A percentile compares a stretch with the other conserved stretches of the same genome.
phyloP scores from a whole-genome alignment of 1,284 basidiomycete species.

The Hemileia vastatrix region DNA sequence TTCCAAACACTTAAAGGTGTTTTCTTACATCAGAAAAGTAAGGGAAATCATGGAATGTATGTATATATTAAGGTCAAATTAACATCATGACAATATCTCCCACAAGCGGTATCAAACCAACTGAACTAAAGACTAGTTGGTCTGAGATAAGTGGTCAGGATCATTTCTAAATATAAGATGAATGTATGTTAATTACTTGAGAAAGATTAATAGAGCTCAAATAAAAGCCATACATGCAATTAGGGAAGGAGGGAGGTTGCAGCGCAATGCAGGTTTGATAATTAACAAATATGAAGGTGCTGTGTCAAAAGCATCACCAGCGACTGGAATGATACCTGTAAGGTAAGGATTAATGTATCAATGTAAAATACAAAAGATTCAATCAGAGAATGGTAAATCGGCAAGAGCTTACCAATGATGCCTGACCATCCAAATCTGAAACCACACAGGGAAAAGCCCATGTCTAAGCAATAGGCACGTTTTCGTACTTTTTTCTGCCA shows the following conservation, averaged over 20 bases:
- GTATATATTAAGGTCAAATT: background rate
- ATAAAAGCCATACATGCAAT: conserved; percentile 15
- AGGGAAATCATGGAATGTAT: background rate
- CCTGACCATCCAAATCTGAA: conserved; percentile 42
- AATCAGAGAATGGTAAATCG: too few relatives aligned
- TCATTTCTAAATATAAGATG: too few relatives aligned
- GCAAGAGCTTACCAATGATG: conserved; percentile 17
- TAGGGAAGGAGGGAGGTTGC: conserved; percentile 23
- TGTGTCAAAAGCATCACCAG: conserved; percentile 21
- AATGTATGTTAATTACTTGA: background rate
- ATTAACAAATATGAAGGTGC: conserved; percentile 22
- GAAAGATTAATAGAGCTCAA: conserved; percentile 2
- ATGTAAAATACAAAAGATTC: too few relatives aligned
- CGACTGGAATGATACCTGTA: conserved; percentile 31
- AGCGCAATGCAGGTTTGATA: conserved; percentile 20
- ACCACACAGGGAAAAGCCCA: conserved; percentile 35
- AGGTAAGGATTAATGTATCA: too few relatives aligned
- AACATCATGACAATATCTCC: conserved; percentile 40
- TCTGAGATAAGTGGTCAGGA: conserved; percentile 34
- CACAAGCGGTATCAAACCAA: conserved; percentile 41
- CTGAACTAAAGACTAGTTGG: conserved; percentile 35
- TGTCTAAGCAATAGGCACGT: conserved; percentile 15
- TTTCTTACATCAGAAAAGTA: background rate
- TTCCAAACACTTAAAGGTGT: conserved; percentile 33
- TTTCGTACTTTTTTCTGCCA: conserved; percentile 18